Conservation (phyloP, 1,284 basidiomycete genomes). For the Tilletia caries region DNA sequence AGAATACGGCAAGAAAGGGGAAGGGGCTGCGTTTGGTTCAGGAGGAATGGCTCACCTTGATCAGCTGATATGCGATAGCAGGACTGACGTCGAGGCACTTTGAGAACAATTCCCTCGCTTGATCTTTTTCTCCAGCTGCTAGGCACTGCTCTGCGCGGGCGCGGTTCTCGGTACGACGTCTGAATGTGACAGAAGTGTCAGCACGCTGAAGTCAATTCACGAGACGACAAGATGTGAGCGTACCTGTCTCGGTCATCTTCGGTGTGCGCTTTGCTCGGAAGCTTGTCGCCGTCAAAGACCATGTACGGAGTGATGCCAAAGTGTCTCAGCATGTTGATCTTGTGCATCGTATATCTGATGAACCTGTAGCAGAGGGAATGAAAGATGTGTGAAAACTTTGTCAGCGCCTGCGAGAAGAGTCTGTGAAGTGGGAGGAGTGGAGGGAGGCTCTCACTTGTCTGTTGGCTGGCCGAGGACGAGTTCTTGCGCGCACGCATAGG, state of each 20-base stretch:
- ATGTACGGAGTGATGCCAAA: conserved; percentile 82
- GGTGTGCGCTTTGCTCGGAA: conserved; percentile 89
- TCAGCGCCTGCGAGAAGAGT: background rate
- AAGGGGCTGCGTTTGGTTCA: background rate
- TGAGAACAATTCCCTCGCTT: conserved; percentile 81
- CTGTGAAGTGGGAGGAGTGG: background rate
- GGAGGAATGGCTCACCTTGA: conserved; percentile 66
- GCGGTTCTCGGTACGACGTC: conserved; percentile 62
- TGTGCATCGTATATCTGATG: conserved; percentile 92
- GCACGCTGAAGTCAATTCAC: too few species aligned
- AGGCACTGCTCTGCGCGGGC: conserved; percentile 70
- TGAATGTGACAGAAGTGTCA: background rate
- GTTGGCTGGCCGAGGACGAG: conserved; percentile 79
- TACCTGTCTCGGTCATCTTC: conserved; percentile 72
- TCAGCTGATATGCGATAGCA: conserved; percentile 93
- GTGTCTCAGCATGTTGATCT: conserved; percentile 78
- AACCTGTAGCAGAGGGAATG: conserved; percentile 63
- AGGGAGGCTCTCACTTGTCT: conserved; percentile 12
- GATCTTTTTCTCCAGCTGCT: conserved; percentile 70
- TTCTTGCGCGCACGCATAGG: conserved; percentile 81
- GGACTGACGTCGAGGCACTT: conserved; percentile 95
- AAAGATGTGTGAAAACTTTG: background rate
- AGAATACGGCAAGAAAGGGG: too few species aligned
- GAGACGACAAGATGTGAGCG: background rate
- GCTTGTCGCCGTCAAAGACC: conserved; percentile 92